A percentile compares a stretch with the other conserved stretches of the same genome.
phyloP scores from a whole-genome alignment of 148 eudicot genomes.

The Drosera capensis region DNA sequence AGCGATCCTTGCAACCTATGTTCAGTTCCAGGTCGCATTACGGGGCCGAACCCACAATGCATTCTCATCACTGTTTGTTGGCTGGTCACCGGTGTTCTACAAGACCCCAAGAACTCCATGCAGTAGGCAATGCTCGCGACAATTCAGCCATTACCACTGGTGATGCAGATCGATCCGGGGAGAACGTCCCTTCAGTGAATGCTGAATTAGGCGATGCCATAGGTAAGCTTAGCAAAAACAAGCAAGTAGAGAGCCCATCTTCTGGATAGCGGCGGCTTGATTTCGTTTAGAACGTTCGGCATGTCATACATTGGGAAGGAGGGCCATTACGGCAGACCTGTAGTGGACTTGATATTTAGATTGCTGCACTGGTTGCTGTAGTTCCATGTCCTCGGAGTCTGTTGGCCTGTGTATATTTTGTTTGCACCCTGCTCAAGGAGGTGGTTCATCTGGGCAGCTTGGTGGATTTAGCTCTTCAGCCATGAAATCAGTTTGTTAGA shows the following conservation, averaged over 20 bases:
- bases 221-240: neutral
- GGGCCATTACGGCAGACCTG: no score
- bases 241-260: neutral
- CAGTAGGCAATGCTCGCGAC: constrained; percentile 19
- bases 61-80: constrained; percentile 19
- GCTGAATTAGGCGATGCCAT: neutral
- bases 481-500: no score
- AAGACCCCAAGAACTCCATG: constrained; percentile 14
- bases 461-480: no score
- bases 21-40: constrained; percentile 25
- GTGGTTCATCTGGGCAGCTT: no score
- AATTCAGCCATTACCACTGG: constrained; percentile 8
- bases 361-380: no score
- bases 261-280: neutral
- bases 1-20: constrained; percentile 14
- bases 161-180: constrained; percentile 7
- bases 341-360: no score
- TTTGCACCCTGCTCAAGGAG: no score
- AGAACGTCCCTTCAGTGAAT: neutral
- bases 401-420: no score
- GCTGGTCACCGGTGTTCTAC: constrained; percentile 11
- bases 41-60: constrained; percentile 8
- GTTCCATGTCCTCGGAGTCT: no score
- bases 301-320: no score
- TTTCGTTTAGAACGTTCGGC: no score